Base-by-base conservation (phyloP, 495 filamentous ascomycete species). In the Bacidia rubella region DNA sequence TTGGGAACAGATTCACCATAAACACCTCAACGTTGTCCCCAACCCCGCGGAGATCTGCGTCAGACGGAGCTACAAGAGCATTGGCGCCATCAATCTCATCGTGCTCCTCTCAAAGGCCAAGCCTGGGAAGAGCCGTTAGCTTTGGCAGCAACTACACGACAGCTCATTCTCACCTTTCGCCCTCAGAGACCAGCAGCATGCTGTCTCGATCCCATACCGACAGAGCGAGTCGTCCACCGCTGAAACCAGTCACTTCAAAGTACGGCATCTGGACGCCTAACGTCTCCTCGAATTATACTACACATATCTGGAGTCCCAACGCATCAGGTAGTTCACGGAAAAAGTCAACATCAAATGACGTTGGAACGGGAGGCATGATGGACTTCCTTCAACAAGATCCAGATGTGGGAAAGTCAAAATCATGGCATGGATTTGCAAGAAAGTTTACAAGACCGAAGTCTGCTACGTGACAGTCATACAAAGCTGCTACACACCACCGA, bases 381-480 rank as follows among this genome's bases (percentile, higher is more conserved):
- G 41, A 44, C 17, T 44, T 44, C 41, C 41, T 44, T 9, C 7
- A 44, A 9, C 17, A 9, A 7, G 41, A 44, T 44, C 41, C 41
- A 9, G 15, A 9, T 9, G 24, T 3, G 19, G 29, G 29, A 15
- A 50, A 38, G 7, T 50, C 44, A 24, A 47, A 24, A 47, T 24
- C 25, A 11, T 50, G 47, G 47, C 29, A 32, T 50, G 47, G 47
- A 2, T 50, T 32, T 32, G 47, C 47, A 38, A 50, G 29, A n/a
- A 50, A 38, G 17, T 25, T 50, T 12, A 21, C 41, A 44, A 44
- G 41, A 44, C 41, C 41, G 5, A 44, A 22, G 20, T 44, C 41
- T 17, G 41, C 41, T 44, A 20, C 41, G 7, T 44, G 41, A 44
- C 15, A 5, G 15, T 35, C 15, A 7, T 15, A 15, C 29, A 35